Base-by-base conservation (phyloP, 139 green algal genomes). In the Penium margaritaceum region DNA sequence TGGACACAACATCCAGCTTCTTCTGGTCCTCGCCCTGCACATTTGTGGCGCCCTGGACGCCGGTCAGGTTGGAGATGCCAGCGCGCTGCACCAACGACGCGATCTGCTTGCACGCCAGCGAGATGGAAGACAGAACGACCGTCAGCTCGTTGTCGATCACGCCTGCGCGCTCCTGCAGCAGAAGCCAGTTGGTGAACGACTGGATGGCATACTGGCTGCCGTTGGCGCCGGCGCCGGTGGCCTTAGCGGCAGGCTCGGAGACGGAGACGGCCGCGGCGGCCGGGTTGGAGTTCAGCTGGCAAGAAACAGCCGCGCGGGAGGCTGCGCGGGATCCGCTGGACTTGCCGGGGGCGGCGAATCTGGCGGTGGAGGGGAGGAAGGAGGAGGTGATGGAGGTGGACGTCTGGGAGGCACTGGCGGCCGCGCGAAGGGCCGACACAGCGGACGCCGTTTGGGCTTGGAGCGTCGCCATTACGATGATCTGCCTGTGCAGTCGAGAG, bases 1-100 rank as follows among this genome's bases (percentile, higher is more conserved):
- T 99, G 72, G 92, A 96, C 47, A 99, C 85, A 0, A 99, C 93
- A 72, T 99, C 94, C 78, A 99, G 90, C 89, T 99, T 99, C 86
- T 99, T 99, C 90, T 99, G 94, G 84, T 98, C 94, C 87, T 99
- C 94, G 15, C 94, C 94, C 85, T 80, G 70, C 21, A 76, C 63
- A 46, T 86, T 86, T 14, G 60, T 15, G 34, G 70, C 72, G 55
- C 70, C 72, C 43, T 76, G 64, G 19, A 81, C 36, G 33, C 76
- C 75, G 7, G 93, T 98, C 44, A 98, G 82, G 83, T 94, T 95
- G 70, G 87, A 90, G 75, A 98, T 94, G 67, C 91, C 91, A 24
- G 91, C 85, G 24, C 93, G 85, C 71, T 90, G 90, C 17, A 98
- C 94, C 33, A 97, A 84, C 63, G 86, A 91, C 3, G 88, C 84